Evolutionary conservation across 2,329 filamentous ascomycete genomes (phyloP), one percentile per base, ranked within the genome.

Genomic region (Cylindrodendrum hubeiense): DNA sequence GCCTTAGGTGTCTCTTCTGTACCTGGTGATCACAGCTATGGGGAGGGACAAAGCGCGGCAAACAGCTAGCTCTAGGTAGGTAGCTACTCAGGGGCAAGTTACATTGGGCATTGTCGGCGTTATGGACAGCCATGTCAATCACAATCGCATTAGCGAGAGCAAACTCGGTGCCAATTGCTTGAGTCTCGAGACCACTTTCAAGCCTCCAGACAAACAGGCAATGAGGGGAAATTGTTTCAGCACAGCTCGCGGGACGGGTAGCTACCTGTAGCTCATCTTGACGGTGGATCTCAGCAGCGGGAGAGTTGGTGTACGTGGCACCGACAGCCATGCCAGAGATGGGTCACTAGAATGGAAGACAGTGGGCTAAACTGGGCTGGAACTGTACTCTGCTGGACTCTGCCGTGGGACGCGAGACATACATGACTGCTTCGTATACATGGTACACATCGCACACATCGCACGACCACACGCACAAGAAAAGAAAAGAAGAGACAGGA

Each of bases 221-320:
- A 19, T 13, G 5, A 33, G 50, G 24, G 41, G 15, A 9, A 26
- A 13, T 46, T 33, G 41, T 47, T 47, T 53, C 30, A 33, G 44
- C 51, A 24, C 49, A 34, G 37, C 41, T 26, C 47, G 33, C 60
- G 41, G 54, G 30, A 50, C 60, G 60, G 60, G 49, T 43, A 63
- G 41, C 49, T 58, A 54, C 60, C 47, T 54, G 60, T 59, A 53
- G 54, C 54, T 54, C 54, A 57, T 58, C 41, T 54, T 54, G 54
- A 26, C 54, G 41, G 60, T 54, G 60, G 60, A 63, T 33, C 60
- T 54, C 19, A 46, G 50, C 53, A 41, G 47, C 26, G 47, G 43
- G 51, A 53, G 55, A 49, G 46, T 60, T 50, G 57, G 41, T 15
- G 57, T 64, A 64, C 61, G 61, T 64, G 61, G 61, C 61, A 64